A percentile compares a stretch with the other conserved stretches of the same genome.
Conservation (phyloP, 2,329 filamentous ascomycete species). For the Raffaelea arxii region DNA sequence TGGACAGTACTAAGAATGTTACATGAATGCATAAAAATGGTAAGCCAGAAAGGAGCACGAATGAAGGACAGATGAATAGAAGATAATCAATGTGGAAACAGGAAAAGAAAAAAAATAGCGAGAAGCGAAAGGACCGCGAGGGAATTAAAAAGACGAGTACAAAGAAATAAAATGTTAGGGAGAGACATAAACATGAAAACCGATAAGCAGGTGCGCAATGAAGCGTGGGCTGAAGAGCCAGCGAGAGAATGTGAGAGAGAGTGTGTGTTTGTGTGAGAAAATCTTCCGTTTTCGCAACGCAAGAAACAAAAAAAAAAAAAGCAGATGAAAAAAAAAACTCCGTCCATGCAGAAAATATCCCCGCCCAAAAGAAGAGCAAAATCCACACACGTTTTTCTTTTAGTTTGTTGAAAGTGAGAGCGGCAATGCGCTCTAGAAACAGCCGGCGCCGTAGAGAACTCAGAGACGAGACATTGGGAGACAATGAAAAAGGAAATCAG, state of each 20-base stretch:
- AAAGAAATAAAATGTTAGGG: conserved; percentile 1
- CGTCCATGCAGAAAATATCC: conserved; percentile 12
- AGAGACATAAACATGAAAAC: background rate
- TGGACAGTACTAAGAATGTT: too few relatives aligned
- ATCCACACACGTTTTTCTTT: too few relatives aligned
- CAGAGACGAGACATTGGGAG: too few relatives aligned
- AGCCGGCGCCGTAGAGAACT: too few relatives aligned
- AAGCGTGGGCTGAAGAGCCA: too few relatives aligned
- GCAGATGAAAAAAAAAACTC: conserved; percentile 8
- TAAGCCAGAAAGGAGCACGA: background rate
- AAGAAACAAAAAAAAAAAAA: background rate
- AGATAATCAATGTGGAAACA: background rate
- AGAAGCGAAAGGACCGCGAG: background rate
- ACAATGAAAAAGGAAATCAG: too few relatives aligned
- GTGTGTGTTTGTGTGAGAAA: background rate
- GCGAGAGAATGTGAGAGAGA: background rate
- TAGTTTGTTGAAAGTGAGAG: too few relatives aligned
- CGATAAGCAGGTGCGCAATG: background rate
- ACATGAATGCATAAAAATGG: too few relatives aligned
- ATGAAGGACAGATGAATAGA: background rate
- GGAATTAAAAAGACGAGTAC: background rate
- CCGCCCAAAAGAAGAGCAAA: conserved; percentile 4
- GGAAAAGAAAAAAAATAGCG: conserved; percentile 1
- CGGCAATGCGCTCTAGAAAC: too few relatives aligned
- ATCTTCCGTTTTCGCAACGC: background rate